A percentile compares a stretch with the other conserved stretches of the same genome.
phyloP scores from a whole-genome alignment of 73 alveolate genomes.

The Urostyla sp. region DNA sequence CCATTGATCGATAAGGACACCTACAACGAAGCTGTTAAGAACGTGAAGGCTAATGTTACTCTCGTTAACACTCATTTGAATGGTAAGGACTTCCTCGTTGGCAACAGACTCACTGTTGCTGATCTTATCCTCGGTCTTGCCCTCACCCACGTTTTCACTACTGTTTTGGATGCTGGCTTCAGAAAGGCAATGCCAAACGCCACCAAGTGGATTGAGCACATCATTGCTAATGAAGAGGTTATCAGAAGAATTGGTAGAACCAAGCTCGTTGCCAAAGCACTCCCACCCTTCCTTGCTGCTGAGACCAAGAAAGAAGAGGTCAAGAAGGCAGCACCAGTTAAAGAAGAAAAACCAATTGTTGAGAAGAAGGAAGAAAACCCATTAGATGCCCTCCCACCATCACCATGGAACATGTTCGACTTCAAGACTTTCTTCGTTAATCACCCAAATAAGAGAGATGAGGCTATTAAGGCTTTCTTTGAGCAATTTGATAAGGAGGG shows the following conservation, averaged over 20 bases:
- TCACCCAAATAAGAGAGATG: conserved; percentile 70
- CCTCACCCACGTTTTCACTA: conserved; percentile 24
- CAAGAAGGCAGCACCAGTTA: conserved; percentile 20
- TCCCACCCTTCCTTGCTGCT: conserved; percentile 35
- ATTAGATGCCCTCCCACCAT: conserved; percentile 84
- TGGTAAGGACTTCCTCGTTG: conserved; percentile 74
- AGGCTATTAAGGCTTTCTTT: conserved; percentile 70
- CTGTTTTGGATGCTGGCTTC: conserved; percentile 56
- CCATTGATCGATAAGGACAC: conserved; percentile 50
- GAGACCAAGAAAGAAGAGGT: conserved; percentile 61
- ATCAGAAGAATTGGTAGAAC: conserved; percentile 51
- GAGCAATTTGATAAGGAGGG: conserved; percentile 76
- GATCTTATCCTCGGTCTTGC: conserved; percentile 60
- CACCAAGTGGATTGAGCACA: conserved; percentile 21
- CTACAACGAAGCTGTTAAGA: conserved; percentile 56
- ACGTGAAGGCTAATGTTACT: conserved; percentile 69
- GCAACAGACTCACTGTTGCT: conserved; percentile 76
- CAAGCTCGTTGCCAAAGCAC: conserved; percentile 56
- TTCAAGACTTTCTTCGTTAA: conserved; percentile 79
- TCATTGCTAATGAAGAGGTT: conserved; percentile 45
- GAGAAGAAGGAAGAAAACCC: conserved; percentile 77
- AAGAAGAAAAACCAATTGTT: conserved; percentile 37
- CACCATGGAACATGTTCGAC: conserved; percentile 75
- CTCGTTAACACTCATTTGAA: conserved; percentile 73
- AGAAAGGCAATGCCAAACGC: conserved; percentile 58